phyloP scores from a whole-genome alignment of 306 rosid genomes.

The Cyamopsis tetragonoloba region DNA sequence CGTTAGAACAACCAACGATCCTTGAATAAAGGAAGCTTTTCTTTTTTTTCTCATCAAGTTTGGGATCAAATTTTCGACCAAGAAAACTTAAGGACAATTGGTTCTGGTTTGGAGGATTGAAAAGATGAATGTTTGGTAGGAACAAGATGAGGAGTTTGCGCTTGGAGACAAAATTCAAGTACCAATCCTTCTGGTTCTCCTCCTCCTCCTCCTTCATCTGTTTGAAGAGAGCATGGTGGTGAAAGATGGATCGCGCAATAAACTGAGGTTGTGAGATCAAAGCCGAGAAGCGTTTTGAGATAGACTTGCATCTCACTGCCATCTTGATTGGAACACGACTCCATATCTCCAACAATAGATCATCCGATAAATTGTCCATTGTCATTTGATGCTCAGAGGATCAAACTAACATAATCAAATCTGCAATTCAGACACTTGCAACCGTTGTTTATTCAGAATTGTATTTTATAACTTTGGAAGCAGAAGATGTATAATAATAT shows the following conservation, averaged over 20 bases:
- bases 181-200: background rate
- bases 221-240: background rate
- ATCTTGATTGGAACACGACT: conserved; percentile 14
- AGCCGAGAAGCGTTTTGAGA: conserved; percentile 12
- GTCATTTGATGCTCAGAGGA: background rate
- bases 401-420: too few relatives aligned
- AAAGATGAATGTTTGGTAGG: background rate
- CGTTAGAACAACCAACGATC: conserved; percentile 14
- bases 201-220: background rate
- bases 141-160: background rate
- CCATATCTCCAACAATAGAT: conserved; percentile 8
- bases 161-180: background rate
- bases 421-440: too few relatives aligned
- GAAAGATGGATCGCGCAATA: background rate
- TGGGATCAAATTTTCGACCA: background rate
- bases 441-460: too few relatives aligned
- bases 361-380: conserved; percentile 12
- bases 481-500: too few relatives aligned
- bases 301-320: conserved; percentile 14
- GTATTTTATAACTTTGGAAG: too few relatives aligned
- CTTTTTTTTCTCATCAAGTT: background rate
- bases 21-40: background rate
- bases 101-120: background rate
- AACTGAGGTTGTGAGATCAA: background rate
- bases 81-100: conserved; percentile 6